phyloP scores from a whole-genome alignment of 371 early-diverging fungal species.

The Choanephora cucurbitarum region DNA sequence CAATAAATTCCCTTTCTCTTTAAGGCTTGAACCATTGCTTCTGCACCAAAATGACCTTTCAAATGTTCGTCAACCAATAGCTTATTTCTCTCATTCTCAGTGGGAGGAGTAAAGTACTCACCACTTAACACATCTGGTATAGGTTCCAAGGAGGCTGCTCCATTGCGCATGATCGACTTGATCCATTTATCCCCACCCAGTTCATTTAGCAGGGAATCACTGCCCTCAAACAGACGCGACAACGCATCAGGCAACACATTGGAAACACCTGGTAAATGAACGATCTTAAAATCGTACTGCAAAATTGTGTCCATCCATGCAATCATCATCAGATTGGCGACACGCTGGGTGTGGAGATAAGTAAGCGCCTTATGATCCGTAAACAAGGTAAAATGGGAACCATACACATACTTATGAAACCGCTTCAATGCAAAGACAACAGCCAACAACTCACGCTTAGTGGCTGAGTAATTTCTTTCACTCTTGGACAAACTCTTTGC shows the following conservation, averaged over 20 bases:
- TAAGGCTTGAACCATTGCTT: too few relatives aligned
- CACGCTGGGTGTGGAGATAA: too few relatives aligned
- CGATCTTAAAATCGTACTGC: slow-evolving; percentile 4
- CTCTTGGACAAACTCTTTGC: slow-evolving; percentile 1
- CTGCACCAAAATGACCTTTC: too few relatives aligned
- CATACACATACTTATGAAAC: slow-evolving; percentile 28
- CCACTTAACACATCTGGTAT: background rate
- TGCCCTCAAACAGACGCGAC: slow-evolving; percentile 1
- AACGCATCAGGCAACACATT: slow-evolving; percentile 13
- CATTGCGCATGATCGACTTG: slow-evolving; percentile 1
- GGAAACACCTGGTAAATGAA: slow-evolving; percentile 14
- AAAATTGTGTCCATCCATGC: slow-evolving; percentile 19
- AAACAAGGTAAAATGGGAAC: slow-evolving; percentile 3
- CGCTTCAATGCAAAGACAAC: slow-evolving; percentile 12
- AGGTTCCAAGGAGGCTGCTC: background rate
- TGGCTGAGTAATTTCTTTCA: background rate
- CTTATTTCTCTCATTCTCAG: too few relatives aligned
- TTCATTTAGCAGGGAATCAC: background rate
- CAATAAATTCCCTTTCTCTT: slow-evolving; percentile 20
- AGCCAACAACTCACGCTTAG: slow-evolving; percentile 1
- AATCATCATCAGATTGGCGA: too few relatives aligned
- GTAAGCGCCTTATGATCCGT: too few relatives aligned
- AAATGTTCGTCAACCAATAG: too few relatives aligned
- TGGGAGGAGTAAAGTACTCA: too few relatives aligned
- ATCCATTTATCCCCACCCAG: slow-evolving; percentile 1